Conservation (phyloP, 768 basidiomycete species). For the Nidularia pulvinata region DNA sequence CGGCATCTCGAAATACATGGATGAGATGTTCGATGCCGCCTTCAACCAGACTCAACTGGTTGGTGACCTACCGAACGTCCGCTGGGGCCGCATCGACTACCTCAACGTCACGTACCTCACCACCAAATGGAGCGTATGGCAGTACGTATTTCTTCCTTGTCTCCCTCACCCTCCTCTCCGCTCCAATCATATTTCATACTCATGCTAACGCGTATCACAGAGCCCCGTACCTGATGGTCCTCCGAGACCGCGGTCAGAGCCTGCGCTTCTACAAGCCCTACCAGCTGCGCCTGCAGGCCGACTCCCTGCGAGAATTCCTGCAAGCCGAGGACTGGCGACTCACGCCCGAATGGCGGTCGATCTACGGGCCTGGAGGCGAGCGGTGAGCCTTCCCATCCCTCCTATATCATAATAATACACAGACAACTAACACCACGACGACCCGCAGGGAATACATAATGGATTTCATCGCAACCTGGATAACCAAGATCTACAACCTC, state of each 20-base stretch:
- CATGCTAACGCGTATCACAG: constrained; percentile 38
- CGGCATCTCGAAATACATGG: constrained; percentile 68
- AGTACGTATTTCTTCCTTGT: constrained; percentile 43
- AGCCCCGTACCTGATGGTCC: constrained; percentile 73
- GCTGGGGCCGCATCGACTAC: constrained; percentile 89
- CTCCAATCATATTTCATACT: no score
- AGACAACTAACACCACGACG: no score
- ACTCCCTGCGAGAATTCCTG: constrained; percentile 66
- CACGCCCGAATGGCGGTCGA: constrained; percentile 67
- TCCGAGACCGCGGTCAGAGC: constrained; percentile 69
- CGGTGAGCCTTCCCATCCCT: constrained; percentile 37
- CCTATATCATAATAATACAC: background rate
- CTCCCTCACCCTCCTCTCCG: background rate
- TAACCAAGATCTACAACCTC: constrained; percentile 53
- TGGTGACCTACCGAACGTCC: constrained; percentile 68
- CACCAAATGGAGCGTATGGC: constrained; percentile 86
- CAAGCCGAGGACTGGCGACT: constrained; percentile 59
- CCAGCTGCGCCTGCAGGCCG: constrained; percentile 58
- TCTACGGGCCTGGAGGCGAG: constrained; percentile 76
- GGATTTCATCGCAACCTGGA: constrained; percentile 50
- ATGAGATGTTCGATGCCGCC: constrained; percentile 73
- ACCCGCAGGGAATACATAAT: constrained; percentile 63
- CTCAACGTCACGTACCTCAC: constrained; percentile 81
- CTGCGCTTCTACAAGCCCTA: constrained; percentile 81
- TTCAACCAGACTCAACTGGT: constrained; percentile 62